phyloP scores from a whole-genome alignment of 1,284 basidiomycete genomes.

The Fistulina hepatica region DNA sequence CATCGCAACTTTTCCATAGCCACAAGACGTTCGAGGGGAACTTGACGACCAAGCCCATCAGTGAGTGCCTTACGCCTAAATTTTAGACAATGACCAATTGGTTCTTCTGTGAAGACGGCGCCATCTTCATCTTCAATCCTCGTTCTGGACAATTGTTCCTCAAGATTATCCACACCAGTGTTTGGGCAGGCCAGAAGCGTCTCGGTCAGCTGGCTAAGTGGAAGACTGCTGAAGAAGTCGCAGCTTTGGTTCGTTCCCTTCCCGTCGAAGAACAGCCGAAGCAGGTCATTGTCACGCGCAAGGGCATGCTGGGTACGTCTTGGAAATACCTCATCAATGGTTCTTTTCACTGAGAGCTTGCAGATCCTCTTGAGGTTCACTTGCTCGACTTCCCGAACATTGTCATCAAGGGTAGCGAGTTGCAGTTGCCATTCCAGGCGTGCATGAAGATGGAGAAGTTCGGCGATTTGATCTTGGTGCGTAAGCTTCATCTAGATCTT shows the following conservation, averaged over 20 bases:
- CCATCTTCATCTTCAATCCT: constrained; percentile 99
- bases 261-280: constrained; percentile 99
- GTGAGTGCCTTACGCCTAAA: constrained; percentile 28
- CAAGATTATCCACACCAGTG: constrained; percentile 99
- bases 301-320: constrained; percentile 89
- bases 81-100: constrained; percentile 4
- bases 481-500: constrained; percentile 14
- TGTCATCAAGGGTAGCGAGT: constrained; percentile 97
- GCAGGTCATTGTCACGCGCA: constrained; percentile 97
- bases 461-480: constrained; percentile 86
- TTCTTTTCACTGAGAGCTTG: constrained; percentile 3
- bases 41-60: constrained; percentile 99
- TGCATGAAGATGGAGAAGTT: constrained; percentile 99
- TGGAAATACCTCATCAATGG: background rate
- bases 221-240: constrained; percentile 99
- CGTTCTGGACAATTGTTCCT: constrained; percentile 97
- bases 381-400: constrained; percentile 99
- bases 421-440: constrained; percentile 98
- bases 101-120: constrained; percentile 54
- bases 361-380: constrained; percentile 94
- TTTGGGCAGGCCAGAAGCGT: constrained; percentile 99
- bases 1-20: constrained; percentile 25
- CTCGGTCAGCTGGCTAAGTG: constrained; percentile 98
- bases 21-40: constrained; percentile 99
- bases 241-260: constrained; percentile 90